Conservation (phyloP, 2,329 filamentous ascomycete genomes). For the Pestalotiopsis sp. region DNA sequence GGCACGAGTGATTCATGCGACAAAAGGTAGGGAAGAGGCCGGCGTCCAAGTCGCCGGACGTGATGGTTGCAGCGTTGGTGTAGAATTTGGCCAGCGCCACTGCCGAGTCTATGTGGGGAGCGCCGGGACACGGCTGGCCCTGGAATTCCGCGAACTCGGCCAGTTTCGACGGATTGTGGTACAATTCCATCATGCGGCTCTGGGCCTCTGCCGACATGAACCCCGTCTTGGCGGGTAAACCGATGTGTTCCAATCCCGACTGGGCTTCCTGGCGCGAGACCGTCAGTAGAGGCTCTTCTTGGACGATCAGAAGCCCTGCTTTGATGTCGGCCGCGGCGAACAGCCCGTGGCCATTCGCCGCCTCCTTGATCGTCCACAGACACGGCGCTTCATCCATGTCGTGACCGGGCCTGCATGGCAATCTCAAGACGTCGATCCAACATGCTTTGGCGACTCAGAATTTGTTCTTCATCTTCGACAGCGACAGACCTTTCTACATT, state of each 20-base stretch:
- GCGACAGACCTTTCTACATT: background rate
- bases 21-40: conserved; percentile 11
- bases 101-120: conserved; percentile 6
- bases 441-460: conserved; percentile 1
- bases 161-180: conserved; percentile 8
- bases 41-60: conserved; percentile 4
- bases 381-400: conserved; percentile 1
- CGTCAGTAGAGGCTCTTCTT: conserved; percentile 6
- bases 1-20: conserved; percentile 14
- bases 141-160: conserved; percentile 3
- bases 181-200: conserved; percentile 1
- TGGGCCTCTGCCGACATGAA: background rate
- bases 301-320: conserved; percentile 1
- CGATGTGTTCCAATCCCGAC: background rate
- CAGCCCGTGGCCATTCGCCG: conserved; percentile 1
- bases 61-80: conserved; percentile 8
- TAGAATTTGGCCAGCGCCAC: conserved; percentile 9
- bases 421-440: background rate
- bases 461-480: background rate
- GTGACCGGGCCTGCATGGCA: background rate
- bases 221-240: conserved; percentile 4
- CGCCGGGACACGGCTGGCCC: conserved; percentile 7
- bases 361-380: conserved; percentile 5
- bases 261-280: conserved; percentile 4
- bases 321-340: conserved; percentile 8